phyloP scores from a whole-genome alignment of 23 red algal genomes.

The Agarophyton chilense region DNA sequence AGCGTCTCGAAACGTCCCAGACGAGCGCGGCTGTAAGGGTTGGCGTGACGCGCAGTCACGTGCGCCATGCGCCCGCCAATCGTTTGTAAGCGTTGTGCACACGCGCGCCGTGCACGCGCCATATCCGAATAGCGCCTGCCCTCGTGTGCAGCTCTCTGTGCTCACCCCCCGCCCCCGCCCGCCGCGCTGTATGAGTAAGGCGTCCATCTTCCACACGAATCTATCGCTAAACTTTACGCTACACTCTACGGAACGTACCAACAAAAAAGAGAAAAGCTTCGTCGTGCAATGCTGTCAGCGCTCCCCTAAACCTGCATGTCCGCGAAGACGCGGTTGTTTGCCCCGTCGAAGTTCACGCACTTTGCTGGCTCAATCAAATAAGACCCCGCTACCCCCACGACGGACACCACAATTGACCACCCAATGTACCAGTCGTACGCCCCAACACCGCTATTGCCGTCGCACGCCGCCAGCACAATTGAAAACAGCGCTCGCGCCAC shows the following conservation, averaged over 20 bases:
- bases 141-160: not conserved
- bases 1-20: too few relatives aligned
- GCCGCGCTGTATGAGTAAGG: too few relatives aligned
- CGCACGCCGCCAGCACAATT: slow-evolving; percentile 26
- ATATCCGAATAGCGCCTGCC: too few relatives aligned
- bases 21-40: not conserved
- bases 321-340: not conserved
- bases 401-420: slow-evolving; percentile 17
- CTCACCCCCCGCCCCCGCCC: too few relatives aligned
- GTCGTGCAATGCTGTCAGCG: too few relatives aligned
- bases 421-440: slow-evolving; percentile 40
- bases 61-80: not conserved
- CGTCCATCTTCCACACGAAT: too few relatives aligned
- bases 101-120: not conserved
- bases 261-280: too few relatives aligned
- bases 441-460: not conserved
- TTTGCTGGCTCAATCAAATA: slow-evolving; percentile 24
- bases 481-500: slow-evolving; percentile 36
- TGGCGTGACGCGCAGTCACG: not conserved
- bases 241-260: too few relatives aligned
- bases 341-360: not conserved
- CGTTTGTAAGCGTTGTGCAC: not conserved
- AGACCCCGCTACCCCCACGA: not conserved
- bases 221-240: too few relatives aligned
- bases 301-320: not conserved